Evolutionary conservation across 371 early-diverging fungal species (phyloP).

Genomic region (Mucor velutinosus): DNA sequence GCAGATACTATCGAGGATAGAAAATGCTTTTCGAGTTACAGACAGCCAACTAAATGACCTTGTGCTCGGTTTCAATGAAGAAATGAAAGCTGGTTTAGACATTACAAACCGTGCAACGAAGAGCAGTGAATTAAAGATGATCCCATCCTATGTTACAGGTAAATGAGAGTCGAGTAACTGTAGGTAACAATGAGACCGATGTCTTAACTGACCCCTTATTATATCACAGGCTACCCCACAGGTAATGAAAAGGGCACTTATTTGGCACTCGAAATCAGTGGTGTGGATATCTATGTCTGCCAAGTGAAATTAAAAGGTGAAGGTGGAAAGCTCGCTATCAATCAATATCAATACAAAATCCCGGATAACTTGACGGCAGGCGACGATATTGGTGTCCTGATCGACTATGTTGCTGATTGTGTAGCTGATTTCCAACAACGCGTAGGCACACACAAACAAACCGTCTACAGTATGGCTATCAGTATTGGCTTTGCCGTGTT

Average conservation of each 20-base stretch:
- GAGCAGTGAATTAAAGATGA: constrained; percentile 45
- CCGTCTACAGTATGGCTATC: constrained; percentile 43
- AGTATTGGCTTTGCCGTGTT: constrained; percentile 50
- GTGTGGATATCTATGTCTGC: constrained; percentile 62
- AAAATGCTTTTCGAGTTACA: constrained; percentile 37
- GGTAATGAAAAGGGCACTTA: constrained; percentile 86
- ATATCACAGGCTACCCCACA: constrained; percentile 59
- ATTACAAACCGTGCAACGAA: constrained; percentile 9
- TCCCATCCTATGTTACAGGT: constrained; percentile 48
- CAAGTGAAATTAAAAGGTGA: constrained; percentile 53
- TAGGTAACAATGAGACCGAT: too few species aligned
- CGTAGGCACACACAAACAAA: constrained; percentile 22
- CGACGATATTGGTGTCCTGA: constrained; percentile 35
- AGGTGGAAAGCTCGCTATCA: constrained; percentile 51
- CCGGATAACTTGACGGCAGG: constrained; percentile 79
- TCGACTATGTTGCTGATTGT: constrained; percentile 51
- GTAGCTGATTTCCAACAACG: constrained; percentile 46
- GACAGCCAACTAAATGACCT: constrained; percentile 16
- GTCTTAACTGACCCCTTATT: too few species aligned
- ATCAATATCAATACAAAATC: constrained; percentile 74
- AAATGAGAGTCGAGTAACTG: constrained; percentile 19
- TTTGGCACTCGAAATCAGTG: constrained; percentile 93
- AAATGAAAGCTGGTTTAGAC: constrained; percentile 48
- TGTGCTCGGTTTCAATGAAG: constrained; percentile 40
- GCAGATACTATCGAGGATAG: constrained; percentile 28